phyloP scores from a whole-genome alignment of 768 basidiomycete genomes.

The Boletus rubropictus region DNA sequence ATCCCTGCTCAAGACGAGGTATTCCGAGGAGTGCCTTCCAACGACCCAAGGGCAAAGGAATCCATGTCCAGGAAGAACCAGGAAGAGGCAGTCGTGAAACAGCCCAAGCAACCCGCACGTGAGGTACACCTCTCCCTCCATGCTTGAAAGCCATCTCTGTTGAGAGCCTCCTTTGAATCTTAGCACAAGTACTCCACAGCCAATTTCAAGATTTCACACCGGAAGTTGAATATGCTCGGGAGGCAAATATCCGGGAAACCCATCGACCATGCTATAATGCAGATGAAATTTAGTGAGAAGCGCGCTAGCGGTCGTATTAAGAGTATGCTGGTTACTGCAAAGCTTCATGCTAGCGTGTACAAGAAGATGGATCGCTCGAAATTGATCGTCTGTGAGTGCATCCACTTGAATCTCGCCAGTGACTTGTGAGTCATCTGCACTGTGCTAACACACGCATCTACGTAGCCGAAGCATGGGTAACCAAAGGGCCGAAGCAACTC shows the following conservation, averaged over 20 bases:
- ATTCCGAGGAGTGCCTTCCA: slow-evolving; percentile 37
- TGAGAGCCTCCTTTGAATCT: slow-evolving; percentile 7
- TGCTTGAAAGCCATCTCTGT: not conserved
- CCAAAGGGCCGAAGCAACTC: slow-evolving; percentile 63
- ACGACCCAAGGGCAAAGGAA: slow-evolving; percentile 15
- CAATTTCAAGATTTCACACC: slow-evolving; percentile 87
- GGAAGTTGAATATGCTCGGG: slow-evolving; percentile 87
- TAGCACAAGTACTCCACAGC: slow-evolving; percentile 93
- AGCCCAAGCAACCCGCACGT: slow-evolving; percentile 23
- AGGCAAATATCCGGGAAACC: slow-evolving; percentile 86
- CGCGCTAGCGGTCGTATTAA: slow-evolving; percentile 79
- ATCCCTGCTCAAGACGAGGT: slow-evolving; percentile 31
- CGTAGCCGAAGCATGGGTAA: slow-evolving; percentile 90
- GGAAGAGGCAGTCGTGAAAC: slow-evolving; percentile 8
- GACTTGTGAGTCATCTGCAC: not conserved
- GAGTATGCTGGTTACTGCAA: slow-evolving; percentile 82
- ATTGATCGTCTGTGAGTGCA: slow-evolving; percentile 73
- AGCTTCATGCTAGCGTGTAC: slow-evolving; percentile 74
- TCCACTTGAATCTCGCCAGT: not conserved
- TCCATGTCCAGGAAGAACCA: slow-evolving; percentile 16
- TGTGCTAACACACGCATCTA: slow-evolving; percentile 5
- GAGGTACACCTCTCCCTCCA: slow-evolving; percentile 18
- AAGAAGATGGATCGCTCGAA: slow-evolving; percentile 68
- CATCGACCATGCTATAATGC: slow-evolving; percentile 90
- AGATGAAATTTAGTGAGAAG: slow-evolving; percentile 96